These are phyloP conservation scores for Kwoniella botswanensis DNA, from an alignment of 768 basidiomycete species.

Conservation along the genomic window DNA sequence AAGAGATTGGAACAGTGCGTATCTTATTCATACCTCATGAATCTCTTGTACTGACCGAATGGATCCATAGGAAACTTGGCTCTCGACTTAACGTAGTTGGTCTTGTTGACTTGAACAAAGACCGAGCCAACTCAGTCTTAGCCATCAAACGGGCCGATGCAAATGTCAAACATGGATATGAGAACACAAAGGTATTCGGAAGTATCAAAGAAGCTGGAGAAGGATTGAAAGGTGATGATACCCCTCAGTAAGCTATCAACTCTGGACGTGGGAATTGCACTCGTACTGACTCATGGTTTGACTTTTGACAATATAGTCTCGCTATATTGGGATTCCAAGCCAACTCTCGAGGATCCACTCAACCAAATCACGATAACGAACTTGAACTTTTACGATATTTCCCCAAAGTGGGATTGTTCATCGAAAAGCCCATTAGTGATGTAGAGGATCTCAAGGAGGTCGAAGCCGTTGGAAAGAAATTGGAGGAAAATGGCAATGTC, in stretches of 20 bases:
- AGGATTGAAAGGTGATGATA: constrained; percentile 18
- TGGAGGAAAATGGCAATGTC: constrained; percentile 54
- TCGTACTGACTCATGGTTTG: constrained; percentile 62
- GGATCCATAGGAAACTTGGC: constrained; percentile 74
- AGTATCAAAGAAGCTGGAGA: constrained; percentile 31
- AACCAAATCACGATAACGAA: constrained; percentile 78
- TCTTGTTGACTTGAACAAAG: constrained; percentile 82
- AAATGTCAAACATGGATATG: constrained; percentile 86
- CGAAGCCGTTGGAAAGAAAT: constrained; percentile 21
- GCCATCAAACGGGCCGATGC: constrained; percentile 78
- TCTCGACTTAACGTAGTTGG: constrained; percentile 92
- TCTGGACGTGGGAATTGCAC: constrained; percentile 33
- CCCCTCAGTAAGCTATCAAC: constrained; percentile 29
- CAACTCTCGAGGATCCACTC: constrained; percentile 77
- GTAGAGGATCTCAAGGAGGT: constrained; percentile 58
- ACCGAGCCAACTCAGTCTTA: constrained; percentile 77
- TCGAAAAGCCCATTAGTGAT: constrained; percentile 89
- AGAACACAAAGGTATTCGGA: constrained; percentile 64
- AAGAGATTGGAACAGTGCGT: constrained; percentile 37
- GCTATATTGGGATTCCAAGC: constrained; percentile 70
- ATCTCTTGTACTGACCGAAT: neutral
- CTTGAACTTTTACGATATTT: constrained; percentile 80
- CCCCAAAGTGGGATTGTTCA: constrained; percentile 83
- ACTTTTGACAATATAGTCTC: constrained; percentile 39
- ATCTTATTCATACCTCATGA: neutral